phyloP scores from a whole-genome alignment of 768 basidiomycete genomes.

The Podaxis sp. region DNA sequence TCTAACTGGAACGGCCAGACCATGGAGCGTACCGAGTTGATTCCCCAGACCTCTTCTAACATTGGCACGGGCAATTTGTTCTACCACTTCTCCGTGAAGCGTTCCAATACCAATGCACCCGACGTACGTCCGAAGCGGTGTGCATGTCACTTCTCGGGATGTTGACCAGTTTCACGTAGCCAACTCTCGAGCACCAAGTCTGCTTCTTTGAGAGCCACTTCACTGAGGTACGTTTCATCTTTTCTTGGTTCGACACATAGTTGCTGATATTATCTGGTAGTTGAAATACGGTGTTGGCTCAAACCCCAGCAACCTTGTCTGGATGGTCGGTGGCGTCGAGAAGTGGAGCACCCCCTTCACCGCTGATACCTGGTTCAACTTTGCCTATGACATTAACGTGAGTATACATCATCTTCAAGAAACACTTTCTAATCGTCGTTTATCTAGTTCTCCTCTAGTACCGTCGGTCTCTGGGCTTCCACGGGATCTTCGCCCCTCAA shows the following conservation, averaged over 20 bases:
- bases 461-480: conserved; percentile 59
- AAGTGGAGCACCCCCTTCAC: conserved; percentile 53
- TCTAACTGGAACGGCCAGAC: conserved; percentile 54
- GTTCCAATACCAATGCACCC: conserved; percentile 46
- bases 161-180: conserved; percentile 27
- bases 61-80: conserved; percentile 57
- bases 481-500: conserved; percentile 46
- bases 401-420: conserved; percentile 21
- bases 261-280: conserved; percentile 25
- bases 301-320: conserved; percentile 48
- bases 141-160: background rate
- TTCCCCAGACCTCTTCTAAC: conserved; percentile 49
- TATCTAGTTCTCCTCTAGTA: conserved; percentile 47
- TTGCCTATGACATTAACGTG: conserved; percentile 65
- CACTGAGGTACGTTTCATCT: conserved; percentile 43
- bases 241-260: background rate
- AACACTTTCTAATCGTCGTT: background rate
- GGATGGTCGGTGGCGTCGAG: conserved; percentile 46
- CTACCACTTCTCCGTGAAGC: conserved; percentile 63
- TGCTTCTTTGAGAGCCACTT: conserved; percentile 66
- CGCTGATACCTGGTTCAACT: conserved; percentile 61
- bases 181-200: conserved; percentile 59
- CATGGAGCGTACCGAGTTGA: conserved; percentile 45
- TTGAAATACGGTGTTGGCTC: conserved; percentile 58
- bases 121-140: conserved; percentile 36